Evolutionary conservation across 2,329 filamentous ascomycete species (phyloP), one percentile per base, ranked within the genome.

Genomic region (Hypoxylon sp.): DNA sequence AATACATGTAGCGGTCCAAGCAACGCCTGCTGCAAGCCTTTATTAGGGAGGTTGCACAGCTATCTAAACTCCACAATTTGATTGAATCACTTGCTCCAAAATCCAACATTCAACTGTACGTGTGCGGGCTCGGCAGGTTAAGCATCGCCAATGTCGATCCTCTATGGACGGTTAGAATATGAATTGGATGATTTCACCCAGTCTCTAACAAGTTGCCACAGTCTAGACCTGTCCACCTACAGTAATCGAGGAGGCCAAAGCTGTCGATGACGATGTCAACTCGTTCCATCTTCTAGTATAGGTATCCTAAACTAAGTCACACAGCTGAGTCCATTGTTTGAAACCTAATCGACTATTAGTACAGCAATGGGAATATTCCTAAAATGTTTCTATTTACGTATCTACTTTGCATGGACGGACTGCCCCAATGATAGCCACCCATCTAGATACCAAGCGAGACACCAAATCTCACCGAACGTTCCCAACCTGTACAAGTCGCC

Each of bases 31-130:
- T 47, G 29, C 29, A 60, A 3, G 25, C 27, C 55, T 48, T 56
- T 45, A 56, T 55, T 46, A 51, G 61, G 62, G 62, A 65, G 55
- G 52, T 61, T 57, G 56, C 47, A 65, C 62, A 65, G 43, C 52
- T 55, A 30, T 45, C 32, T 45, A 14, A 37, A 19, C 43, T 27
- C 45, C 52, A 51, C 43, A 51, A 11, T 48, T 37, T 48, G 11
- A 45, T 53, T 51, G 39, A 52, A 56, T 54, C 48, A 54, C 25
- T 30, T 54, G 37, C 34, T 39, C 53, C 48, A 51, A 52, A 52
- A 53, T 58, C 47, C 30, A 48, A 32, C 29, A 46, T 43, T 27
- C 16, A 45, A 14, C 23, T 50, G 39, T 65, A 45, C 21, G 32
- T 39, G 21, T 27, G 27, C 51, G 52, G 14, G 32, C 48, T 59